Evolutionary conservation across 345 rosid genomes (phyloP).

Genomic region (Carallia pectinifolia): DNA sequence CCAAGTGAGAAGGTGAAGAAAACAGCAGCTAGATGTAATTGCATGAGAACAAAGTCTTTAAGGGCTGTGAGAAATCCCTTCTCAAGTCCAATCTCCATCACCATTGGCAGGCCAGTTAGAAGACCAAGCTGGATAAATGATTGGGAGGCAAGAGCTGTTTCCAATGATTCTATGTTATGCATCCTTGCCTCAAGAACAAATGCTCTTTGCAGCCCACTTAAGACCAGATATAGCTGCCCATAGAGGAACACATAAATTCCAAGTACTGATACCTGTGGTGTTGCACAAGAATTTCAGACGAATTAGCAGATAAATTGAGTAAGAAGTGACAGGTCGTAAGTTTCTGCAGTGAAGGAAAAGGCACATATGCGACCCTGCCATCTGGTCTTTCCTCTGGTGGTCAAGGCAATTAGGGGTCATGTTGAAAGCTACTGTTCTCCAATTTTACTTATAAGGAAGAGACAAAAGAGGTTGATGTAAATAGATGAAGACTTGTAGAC

Average conservation of each 20-base stretch:
- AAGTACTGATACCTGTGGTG: slow-evolving; percentile 65
- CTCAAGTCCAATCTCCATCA: slow-evolving; percentile 96
- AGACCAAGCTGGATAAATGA: slow-evolving; percentile 97
- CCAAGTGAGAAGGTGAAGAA: slow-evolving; percentile 98
- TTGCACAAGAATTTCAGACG: neutral
- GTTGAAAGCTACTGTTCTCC: too few relatives aligned
- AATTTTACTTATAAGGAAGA: too few relatives aligned
- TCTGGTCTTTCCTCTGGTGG: too few relatives aligned
- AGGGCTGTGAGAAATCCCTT: slow-evolving; percentile 87
- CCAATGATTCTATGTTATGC: slow-evolving; percentile 74
- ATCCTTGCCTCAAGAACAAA: slow-evolving; percentile 68
- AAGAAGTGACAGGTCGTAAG: neutral
- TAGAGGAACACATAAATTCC: slow-evolving; percentile 89
- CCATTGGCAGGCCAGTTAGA: slow-evolving; percentile 95
- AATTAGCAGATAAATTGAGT: slow-evolving; percentile 8
- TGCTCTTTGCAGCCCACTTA: slow-evolving; percentile 82
- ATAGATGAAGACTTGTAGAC: too few relatives aligned
- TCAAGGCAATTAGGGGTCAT: too few relatives aligned
- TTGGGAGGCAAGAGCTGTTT: slow-evolving; percentile 96
- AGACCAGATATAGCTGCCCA: slow-evolving; percentile 92
- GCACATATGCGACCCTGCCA: too few relatives aligned
- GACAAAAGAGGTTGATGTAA: too few relatives aligned
- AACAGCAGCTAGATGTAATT: slow-evolving; percentile 87
- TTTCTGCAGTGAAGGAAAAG: too few relatives aligned
- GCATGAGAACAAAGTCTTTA: slow-evolving; percentile 95